A percentile compares a stretch with the other conserved stretches of the same genome.
phyloP scores from a whole-genome alignment of 371 early-diverging fungal species.

The Mortierella sp. region DNA sequence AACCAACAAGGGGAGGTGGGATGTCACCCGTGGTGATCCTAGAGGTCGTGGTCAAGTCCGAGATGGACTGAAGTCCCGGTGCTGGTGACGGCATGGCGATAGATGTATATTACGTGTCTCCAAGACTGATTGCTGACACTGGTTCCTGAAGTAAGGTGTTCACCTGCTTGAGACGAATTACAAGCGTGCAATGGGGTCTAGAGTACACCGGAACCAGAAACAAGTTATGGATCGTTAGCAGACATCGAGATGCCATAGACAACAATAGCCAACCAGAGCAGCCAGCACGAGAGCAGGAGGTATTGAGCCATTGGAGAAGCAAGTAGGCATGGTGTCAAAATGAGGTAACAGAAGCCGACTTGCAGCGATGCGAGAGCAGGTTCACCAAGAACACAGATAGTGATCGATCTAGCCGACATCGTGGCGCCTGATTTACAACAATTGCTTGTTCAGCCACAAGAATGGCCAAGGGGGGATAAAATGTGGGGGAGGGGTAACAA shows the following conservation, averaged over 20 bases:
- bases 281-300: not conserved
- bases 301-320: not conserved
- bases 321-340: not conserved
- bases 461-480: not conserved
- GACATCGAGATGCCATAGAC: no score
- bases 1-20: constrained; percentile 83
- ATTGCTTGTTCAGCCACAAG: not conserved
- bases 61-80: constrained; percentile 68
- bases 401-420: no score
- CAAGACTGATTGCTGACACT: not conserved
- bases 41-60: constrained; percentile 78
- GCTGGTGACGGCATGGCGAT: constrained; percentile 44
- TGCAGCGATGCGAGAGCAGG: no score
- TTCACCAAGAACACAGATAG: not conserved
- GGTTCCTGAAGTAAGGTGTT: not conserved
- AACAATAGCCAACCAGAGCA: no score
- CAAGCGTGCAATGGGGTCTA: no score
- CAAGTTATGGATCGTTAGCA: no score
- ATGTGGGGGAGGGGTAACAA: not conserved
- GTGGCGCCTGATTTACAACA: no score
- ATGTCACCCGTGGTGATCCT: constrained; percentile 78
- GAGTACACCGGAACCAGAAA: no score
- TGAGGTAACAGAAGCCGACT: no score
- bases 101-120: not conserved
- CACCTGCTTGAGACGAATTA: no score